Conservation (phyloP, 108 stramenopile species). For the Conticribra weissflogii region DNA sequence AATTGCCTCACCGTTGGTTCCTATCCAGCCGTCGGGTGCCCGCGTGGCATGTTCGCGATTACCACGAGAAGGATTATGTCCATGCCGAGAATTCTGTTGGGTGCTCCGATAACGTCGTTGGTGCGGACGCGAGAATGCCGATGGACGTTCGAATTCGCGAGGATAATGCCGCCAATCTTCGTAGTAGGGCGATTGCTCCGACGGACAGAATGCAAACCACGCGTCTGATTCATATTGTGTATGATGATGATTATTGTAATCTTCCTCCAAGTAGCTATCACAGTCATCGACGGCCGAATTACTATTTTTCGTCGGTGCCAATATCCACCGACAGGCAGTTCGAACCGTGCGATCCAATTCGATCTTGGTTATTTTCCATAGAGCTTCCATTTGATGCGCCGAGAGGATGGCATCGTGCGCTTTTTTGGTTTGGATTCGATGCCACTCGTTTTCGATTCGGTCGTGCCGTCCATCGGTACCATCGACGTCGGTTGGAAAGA, state of each 20-base stretch:
- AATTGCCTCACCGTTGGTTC: conserved; percentile 54
- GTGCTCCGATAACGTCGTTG: too few species aligned
- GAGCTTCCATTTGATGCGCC: conserved; percentile 74
- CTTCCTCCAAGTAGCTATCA: background rate
- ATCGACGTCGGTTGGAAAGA: conserved; percentile 11
- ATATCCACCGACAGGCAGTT: conserved; percentile 67
- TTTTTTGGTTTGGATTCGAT: conserved; percentile 47
- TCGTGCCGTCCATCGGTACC: conserved; percentile 14
- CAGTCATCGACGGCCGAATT: background rate
- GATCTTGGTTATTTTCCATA: conserved; percentile 86
- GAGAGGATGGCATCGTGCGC: conserved; percentile 62
- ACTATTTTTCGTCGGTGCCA: conserved; percentile 20
- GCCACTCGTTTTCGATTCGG: conserved; percentile 52
- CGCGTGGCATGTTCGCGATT: background rate
- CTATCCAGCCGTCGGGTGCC: conserved; percentile 49
- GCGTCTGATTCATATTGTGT: background rate
- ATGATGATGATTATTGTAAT: background rate
- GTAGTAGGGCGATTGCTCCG: conserved; percentile 39
- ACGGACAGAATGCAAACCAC: conserved; percentile 69
- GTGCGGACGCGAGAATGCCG: conserved; percentile 9
- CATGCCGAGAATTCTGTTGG: too few species aligned
- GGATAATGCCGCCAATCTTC: conserved; percentile 21
- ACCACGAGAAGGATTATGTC: too few species aligned
- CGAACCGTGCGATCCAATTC: conserved; percentile 70
- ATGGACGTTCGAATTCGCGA: background rate